phyloP scores from a whole-genome alignment of 2,329 filamentous ascomycete species.

The Fusarium sambucinum region DNA sequence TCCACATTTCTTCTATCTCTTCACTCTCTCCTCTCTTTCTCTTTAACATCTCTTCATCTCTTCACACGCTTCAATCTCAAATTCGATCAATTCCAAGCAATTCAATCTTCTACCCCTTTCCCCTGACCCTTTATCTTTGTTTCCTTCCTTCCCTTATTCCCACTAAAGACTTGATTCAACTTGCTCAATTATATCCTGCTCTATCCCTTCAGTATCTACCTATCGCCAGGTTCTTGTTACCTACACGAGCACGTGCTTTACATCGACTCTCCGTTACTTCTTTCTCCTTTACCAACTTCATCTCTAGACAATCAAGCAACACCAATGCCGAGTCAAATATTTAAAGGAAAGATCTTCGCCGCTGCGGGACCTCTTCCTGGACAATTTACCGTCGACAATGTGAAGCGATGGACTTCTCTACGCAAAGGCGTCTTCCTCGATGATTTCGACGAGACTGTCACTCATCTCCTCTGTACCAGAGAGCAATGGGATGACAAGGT shows the following conservation, averaged over 20 bases:
- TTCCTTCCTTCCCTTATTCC: not conserved
- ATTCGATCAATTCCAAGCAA: not conserved
- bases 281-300: not conserved
- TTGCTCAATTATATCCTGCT: not conserved
- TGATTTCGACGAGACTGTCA: conserved; percentile 67
- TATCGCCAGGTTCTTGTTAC: not conserved
- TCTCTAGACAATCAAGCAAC: not conserved
- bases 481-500: conserved; percentile 67
- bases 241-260: not conserved
- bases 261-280: not conserved
- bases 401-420: conserved; percentile 73
- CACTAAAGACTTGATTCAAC: not conserved
- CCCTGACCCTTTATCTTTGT: not conserved
- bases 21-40: not conserved
- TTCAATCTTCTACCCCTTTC: not conserved
- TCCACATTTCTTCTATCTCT: not conserved
- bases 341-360: conserved; percentile 67
- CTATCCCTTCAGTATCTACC: not conserved
- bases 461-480: conserved; percentile 77
- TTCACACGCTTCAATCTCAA: not conserved
- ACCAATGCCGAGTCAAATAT: conserved; percentile 57
- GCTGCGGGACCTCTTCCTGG: conserved; percentile 69
- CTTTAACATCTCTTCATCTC: not conserved
- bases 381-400: conserved; percentile 63
- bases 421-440: conserved; percentile 71